phyloP scores from a whole-genome alignment of 1,284 basidiomycete species.

The Malassezia obtusa region DNA sequence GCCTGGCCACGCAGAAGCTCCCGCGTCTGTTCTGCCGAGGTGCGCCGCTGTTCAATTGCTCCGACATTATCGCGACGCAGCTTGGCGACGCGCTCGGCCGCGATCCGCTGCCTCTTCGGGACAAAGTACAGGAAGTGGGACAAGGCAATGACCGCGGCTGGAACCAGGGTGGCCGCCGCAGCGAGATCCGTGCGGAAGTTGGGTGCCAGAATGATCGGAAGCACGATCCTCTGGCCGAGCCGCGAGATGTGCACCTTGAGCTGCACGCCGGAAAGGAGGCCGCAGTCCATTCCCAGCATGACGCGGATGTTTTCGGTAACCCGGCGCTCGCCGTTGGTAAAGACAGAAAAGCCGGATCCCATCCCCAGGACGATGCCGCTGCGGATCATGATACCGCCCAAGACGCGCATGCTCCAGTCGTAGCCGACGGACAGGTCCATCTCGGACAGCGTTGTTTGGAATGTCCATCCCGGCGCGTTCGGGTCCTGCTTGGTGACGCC shows the following conservation, averaged over 20 bases:
- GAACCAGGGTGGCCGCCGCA: slow-evolving; percentile 54
- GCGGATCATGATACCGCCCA: slow-evolving; percentile 51
- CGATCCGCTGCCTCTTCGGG: slow-evolving; percentile 53
- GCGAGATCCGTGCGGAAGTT: slow-evolving; percentile 53
- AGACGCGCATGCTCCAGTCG: slow-evolving; percentile 50
- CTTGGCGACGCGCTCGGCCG: slow-evolving; percentile 50
- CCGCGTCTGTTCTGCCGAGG: slow-evolving; percentile 56
- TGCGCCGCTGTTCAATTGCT: slow-evolving; percentile 55
- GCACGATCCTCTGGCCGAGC: slow-evolving; percentile 54
- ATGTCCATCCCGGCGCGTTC: slow-evolving; percentile 35
- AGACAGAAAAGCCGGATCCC: slow-evolving; percentile 36
- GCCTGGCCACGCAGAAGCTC: slow-evolving; percentile 51
- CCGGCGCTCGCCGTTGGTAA: slow-evolving; percentile 42
- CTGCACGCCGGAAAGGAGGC: slow-evolving; percentile 38
- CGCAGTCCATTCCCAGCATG: slow-evolving; percentile 43
- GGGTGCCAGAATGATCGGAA: slow-evolving; percentile 56
- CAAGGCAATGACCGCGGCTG: slow-evolving; percentile 53
- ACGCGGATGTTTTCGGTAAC: slow-evolving; percentile 47
- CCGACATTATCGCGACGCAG: slow-evolving; percentile 58
- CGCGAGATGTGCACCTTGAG: slow-evolving; percentile 49
- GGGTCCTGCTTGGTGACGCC: slow-evolving; percentile 33
- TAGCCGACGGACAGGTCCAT: slow-evolving; percentile 34
- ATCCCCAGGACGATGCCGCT: slow-evolving; percentile 47
- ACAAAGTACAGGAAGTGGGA: slow-evolving; percentile 57
- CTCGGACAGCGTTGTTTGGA: slow-evolving; percentile 23